Percentiles rank a stretch among this genome's conserved stretches.
phyloP scores from a whole-genome alignment of 805 yeast species.

The Myxozyma monticola region DNA sequence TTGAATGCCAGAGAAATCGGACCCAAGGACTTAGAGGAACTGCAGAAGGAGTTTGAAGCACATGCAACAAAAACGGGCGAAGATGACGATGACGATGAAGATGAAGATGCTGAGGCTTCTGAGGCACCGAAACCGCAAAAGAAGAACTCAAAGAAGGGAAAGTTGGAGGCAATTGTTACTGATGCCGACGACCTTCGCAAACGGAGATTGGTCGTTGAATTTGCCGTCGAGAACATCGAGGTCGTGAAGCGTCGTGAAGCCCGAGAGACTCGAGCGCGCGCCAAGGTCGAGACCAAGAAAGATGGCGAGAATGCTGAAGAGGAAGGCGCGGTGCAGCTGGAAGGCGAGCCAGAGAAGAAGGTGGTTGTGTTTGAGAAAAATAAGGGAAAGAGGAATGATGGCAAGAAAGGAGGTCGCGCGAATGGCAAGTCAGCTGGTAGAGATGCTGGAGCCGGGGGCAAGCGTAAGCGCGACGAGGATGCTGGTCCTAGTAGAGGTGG shows the following conservation, averaged over 20 bases:
- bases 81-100: conserved; percentile 11
- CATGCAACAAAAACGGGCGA: conserved; percentile 45
- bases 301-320: not conserved
- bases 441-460: not conserved
- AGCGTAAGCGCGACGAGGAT: conserved; percentile 8
- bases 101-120: conserved; percentile 31
- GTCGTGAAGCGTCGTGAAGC: conserved; percentile 90
- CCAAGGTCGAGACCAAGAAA: not conserved
- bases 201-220: conserved; percentile 86
- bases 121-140: conserved; percentile 30
- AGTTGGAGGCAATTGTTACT: conserved; percentile 12
- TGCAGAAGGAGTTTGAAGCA: conserved; percentile 48
- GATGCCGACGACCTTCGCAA: conserved; percentile 44
- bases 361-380: conserved; percentile 1
- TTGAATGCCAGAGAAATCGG: conserved; percentile 85
- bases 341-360: conserved; percentile 2
- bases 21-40: conserved; percentile 16
- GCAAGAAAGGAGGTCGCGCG: not conserved
- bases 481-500: too few species aligned
- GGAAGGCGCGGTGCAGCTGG: not conserved
- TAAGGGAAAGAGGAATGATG: not conserved
- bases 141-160: conserved; percentile 15
- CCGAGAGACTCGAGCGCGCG: conserved; percentile 15
- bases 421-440: not conserved
- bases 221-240: conserved; percentile 93